phyloP scores from a whole-genome alignment of 192 early-diverging fungal genomes.

The Powellomyces hirtus region DNA sequence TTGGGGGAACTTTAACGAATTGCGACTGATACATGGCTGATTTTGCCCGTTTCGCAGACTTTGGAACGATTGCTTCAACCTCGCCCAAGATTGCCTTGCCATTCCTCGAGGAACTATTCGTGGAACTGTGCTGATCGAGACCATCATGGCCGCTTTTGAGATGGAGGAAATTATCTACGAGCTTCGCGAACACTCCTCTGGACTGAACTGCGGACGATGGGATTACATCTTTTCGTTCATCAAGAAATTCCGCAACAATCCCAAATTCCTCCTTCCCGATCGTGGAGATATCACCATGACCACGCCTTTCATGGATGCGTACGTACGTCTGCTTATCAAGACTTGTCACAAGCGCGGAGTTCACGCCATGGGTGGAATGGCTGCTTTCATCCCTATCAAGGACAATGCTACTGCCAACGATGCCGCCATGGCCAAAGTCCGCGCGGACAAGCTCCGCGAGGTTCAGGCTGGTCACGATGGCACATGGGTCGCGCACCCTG shows the following conservation, averaged over 20 bases:
- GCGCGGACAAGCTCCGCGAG: slow-evolving; percentile 93
- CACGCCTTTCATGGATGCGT: slow-evolving; percentile 97
- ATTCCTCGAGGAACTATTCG: slow-evolving; percentile 95
- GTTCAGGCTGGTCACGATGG: slow-evolving; percentile 93
- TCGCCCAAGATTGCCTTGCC: slow-evolving; percentile 84
- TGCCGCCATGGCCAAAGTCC: slow-evolving; percentile 89
- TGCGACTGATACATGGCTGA: background rate
- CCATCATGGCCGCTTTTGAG: slow-evolving; percentile 93
- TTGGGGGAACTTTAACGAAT: background rate
- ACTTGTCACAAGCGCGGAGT: slow-evolving; percentile 98
- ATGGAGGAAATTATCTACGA: slow-evolving; percentile 99
- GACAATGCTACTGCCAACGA: slow-evolving; percentile 86
- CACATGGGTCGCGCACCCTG: slow-evolving; percentile 95
- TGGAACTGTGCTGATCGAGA: slow-evolving; percentile 96
- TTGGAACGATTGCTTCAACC: slow-evolving; percentile 98
- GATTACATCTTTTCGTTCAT: slow-evolving; percentile 99
- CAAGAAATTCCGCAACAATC: slow-evolving; percentile 92
- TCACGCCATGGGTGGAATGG: slow-evolving; percentile 99
- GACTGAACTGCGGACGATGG: slow-evolving; percentile 99
- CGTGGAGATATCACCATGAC: slow-evolving; percentile 92
- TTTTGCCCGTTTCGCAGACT: slow-evolving; percentile 46
- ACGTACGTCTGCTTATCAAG: slow-evolving; percentile 94
- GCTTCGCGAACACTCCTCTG: slow-evolving; percentile 96
- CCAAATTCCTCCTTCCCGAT: slow-evolving; percentile 84
- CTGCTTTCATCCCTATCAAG: slow-evolving; percentile 98